These are phyloP conservation scores for Psilocybe cyanescens DNA, from an alignment of 768 basidiomycete species.

Conservation along the genomic window DNA sequence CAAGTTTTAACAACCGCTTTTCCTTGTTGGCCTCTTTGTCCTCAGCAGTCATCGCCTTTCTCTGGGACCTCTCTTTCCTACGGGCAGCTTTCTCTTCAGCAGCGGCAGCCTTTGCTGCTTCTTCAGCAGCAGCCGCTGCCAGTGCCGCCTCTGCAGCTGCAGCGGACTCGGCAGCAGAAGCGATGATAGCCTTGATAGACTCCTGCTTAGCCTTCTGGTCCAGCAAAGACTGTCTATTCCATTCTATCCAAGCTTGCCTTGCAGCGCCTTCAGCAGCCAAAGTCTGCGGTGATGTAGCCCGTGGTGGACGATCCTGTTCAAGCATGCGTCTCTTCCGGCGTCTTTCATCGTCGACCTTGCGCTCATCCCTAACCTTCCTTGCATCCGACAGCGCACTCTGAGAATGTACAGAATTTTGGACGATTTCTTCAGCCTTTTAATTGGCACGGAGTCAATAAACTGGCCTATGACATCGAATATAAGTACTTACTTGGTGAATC, in stretches of 20 bases:
- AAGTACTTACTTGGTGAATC: conserved; percentile 36
- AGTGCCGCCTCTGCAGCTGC: conserved; percentile 31
- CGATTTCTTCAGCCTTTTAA: too few species aligned
- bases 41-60: conserved; percentile 52
- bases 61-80: conserved; percentile 39
- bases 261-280: background rate
- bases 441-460: background rate
- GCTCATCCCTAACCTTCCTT: background rate
- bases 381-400: too few species aligned
- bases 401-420: too few species aligned
- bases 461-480: conserved; percentile 20
- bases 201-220: conserved; percentile 25
- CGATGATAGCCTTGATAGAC: conserved; percentile 40
- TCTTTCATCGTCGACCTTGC: background rate
- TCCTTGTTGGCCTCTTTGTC: conserved; percentile 76
- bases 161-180: conserved; percentile 35
- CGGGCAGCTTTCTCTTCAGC: conserved; percentile 33
- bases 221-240: background rate
- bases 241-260: background rate
- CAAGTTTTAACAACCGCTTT: conserved; percentile 79
- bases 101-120: conserved; percentile 32
- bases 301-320: background rate
- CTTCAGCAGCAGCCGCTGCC: conserved; percentile 32
- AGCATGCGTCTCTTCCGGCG: conserved; percentile 1
- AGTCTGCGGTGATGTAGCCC: background rate